Percentiles rank a stretch among this genome's conserved stretches.
These are phyloP conservation scores for Lathyrus aphaca DNA, from an alignment of 306 rosid genomes.

Conservation along the genomic window DNA sequence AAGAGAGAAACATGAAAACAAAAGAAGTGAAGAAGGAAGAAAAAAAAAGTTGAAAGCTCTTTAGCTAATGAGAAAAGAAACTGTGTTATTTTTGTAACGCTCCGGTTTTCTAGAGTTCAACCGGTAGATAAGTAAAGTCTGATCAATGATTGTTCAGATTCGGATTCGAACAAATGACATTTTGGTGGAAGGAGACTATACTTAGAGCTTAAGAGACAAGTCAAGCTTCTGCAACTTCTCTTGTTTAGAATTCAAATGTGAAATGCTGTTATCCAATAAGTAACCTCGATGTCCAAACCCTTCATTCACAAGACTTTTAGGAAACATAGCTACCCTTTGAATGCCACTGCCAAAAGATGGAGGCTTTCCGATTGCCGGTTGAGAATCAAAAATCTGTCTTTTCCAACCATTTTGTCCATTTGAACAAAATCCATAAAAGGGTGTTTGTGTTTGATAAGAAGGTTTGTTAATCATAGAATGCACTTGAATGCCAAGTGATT, in stretches of 20 bases:
- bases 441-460: constrained; percentile 40
- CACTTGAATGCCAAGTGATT: constrained; percentile 82
- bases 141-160: neutral
- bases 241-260: constrained; percentile 49
- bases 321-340: constrained; percentile 57
- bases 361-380: constrained; percentile 47
- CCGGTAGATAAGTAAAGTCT: neutral
- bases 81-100: neutral
- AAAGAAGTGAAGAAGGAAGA: constrained; percentile 2
- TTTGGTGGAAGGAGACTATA: neutral
- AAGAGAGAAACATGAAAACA: constrained; percentile 40
- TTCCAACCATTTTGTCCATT: constrained; percentile 54
- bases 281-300: constrained; percentile 40
- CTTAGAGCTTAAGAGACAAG: constrained; percentile 88
- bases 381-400: constrained; percentile 49
- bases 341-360: constrained; percentile 45
- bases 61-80: constrained; percentile 37
- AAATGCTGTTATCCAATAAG: constrained; percentile 39
- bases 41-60: constrained; percentile 28
- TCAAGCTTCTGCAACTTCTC: constrained; percentile 83
- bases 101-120: neutral
- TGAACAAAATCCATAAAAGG: constrained; percentile 42
- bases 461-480: constrained; percentile 88
- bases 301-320: constrained; percentile 37
- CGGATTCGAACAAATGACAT: neutral